A percentile compares a stretch with the other conserved stretches of the same genome.
phyloP scores from a whole-genome alignment of 1,284 basidiomycete species.

The Ganoderma leucocontextum region DNA sequence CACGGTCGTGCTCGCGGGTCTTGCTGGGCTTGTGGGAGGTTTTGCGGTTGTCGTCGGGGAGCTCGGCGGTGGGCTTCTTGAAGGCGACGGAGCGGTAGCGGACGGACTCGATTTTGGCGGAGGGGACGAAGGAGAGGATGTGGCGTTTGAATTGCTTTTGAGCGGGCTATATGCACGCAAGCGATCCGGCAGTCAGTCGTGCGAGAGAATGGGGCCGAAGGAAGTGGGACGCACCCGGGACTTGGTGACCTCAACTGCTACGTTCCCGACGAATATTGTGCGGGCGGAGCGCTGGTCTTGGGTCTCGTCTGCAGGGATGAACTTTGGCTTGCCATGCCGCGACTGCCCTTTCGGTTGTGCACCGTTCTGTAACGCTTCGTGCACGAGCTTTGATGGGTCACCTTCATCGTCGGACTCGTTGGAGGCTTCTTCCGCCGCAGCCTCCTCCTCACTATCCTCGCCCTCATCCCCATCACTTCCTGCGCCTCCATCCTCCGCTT shows the following conservation, averaged over 20 bases:
- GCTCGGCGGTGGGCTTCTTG: constrained; percentile 75
- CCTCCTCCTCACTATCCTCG: constrained; percentile 22
- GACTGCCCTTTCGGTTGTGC: constrained; percentile 29
- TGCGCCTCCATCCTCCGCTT: constrained; percentile 7
- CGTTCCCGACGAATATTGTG: constrained; percentile 95
- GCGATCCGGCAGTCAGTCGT: neutral
- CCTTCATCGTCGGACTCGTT: constrained; percentile 46
- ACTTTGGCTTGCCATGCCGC: constrained; percentile 45
- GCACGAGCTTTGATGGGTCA: constrained; percentile 52
- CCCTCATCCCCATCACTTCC: neutral
- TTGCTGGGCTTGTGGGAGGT: constrained; percentile 40
- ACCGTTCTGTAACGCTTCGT: constrained; percentile 48
- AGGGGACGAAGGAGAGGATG: constrained; percentile 72
- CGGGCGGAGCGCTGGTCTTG: constrained; percentile 76
- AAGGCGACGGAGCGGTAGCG: constrained; percentile 93
- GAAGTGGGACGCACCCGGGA: constrained; percentile 63
- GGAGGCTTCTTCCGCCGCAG: constrained; percentile 2
- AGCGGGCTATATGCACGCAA: constrained; percentile 50
- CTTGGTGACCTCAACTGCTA: constrained; percentile 80
- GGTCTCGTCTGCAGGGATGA: constrained; percentile 73
- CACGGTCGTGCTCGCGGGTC: constrained; percentile 59
- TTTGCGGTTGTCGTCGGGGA: constrained; percentile 51
- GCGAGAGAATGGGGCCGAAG: constrained; percentile 1
- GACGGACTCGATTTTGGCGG: constrained; percentile 86
- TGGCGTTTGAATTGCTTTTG: constrained; percentile 78